A percentile compares a stretch with the other conserved stretches of the same genome.
Conservation (phyloP, 2,329 filamentous ascomycete species). For the Fusarium cyanostomum region DNA sequence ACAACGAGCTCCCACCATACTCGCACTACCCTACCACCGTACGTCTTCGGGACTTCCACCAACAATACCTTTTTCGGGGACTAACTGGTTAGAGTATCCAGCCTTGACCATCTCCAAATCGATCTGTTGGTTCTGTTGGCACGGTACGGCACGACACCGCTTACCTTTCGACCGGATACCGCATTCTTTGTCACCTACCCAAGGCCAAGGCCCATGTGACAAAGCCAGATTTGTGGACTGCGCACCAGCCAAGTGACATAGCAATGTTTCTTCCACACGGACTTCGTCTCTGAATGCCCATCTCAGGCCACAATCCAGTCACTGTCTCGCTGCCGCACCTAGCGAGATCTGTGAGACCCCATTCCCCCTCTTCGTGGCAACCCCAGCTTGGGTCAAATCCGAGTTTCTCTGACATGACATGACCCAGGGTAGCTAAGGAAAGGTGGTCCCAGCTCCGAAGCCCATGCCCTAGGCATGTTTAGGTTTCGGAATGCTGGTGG, state of each 20-base stretch:
- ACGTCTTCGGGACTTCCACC: background rate
- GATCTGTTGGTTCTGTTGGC: constrained; percentile 20
- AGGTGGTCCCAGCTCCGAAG: background rate
- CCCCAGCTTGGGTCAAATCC: background rate
- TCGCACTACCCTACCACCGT: background rate
- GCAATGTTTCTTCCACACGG: background rate
- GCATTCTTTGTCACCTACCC: constrained; percentile 8
- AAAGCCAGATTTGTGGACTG: constrained; percentile 7
- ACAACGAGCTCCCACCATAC: background rate
- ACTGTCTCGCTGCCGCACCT: constrained; percentile 4
- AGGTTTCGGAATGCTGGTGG: background rate
- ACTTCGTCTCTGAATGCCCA: constrained; percentile 14
- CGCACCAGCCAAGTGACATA: background rate
- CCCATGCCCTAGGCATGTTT: background rate
- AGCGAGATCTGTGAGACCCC: constrained; percentile 5
- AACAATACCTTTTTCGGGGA: background rate
- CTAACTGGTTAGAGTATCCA: background rate
- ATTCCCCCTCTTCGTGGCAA: constrained; percentile 8
- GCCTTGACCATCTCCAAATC: constrained; percentile 6
- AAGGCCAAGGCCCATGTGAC: constrained; percentile 10
- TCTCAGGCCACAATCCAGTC: constrained; percentile 19
- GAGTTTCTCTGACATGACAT: background rate
- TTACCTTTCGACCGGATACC: constrained; percentile 27
- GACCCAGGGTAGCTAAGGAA: background rate
- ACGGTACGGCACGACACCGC: constrained; percentile 17